phyloP scores from a whole-genome alignment of 805 yeast species.

The Schizosaccharomyces cryophilus region DNA sequence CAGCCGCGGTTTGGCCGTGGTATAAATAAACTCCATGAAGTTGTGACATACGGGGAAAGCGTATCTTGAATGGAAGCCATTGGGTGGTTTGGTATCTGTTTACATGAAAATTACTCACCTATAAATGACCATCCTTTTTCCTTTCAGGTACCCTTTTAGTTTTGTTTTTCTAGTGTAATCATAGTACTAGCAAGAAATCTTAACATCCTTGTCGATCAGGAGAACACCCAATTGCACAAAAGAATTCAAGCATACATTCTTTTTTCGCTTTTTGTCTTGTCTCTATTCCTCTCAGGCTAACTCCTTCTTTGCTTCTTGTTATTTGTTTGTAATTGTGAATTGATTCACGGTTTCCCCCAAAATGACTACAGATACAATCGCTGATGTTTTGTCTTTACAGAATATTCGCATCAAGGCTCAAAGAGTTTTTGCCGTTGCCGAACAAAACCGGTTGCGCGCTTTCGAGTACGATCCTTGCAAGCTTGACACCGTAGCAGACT shows the following conservation, averaged over 20 bases:
- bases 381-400: not conserved
- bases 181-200: too few relatives aligned
- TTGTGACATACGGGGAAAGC: too few relatives aligned
- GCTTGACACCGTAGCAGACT: conserved; percentile 21
- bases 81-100: too few relatives aligned
- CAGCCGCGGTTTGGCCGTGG: too few relatives aligned
- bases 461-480: conserved; percentile 23
- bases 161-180: too few relatives aligned
- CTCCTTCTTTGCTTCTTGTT: not conserved
- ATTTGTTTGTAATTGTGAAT: not conserved
- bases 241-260: not conserved
- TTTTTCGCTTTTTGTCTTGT: not conserved
- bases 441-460: conserved; percentile 17
- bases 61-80: too few relatives aligned
- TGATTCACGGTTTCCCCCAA: not conserved
- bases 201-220: too few relatives aligned
- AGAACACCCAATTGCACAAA: too few relatives aligned
- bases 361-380: not conserved
- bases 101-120: too few relatives aligned
- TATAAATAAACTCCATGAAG: too few relatives aligned
- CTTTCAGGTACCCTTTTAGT: too few relatives aligned
- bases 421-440: not conserved
- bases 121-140: too few relatives aligned
- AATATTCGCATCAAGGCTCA: not conserved
- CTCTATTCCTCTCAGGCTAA: not conserved